Base-by-base conservation (phyloP, 345 rosid genomes). In the Brassica cretica region DNA sequence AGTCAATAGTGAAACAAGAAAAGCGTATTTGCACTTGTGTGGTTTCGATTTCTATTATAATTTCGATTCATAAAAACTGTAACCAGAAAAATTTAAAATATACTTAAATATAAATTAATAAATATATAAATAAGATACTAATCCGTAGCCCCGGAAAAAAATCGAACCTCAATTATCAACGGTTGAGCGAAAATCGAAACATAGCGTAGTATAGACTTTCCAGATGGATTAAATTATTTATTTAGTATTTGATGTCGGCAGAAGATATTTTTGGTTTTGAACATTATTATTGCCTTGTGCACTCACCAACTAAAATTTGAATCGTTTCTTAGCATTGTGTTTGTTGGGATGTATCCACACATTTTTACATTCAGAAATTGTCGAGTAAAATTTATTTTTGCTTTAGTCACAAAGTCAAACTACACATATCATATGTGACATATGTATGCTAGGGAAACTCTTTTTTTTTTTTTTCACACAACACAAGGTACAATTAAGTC, bases 221-320 rank as follows among this genome's bases (percentile, higher is more conserved):
- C 19, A 46, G 61, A 18, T 0, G 53, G 25, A 65, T 64, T 49
- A 33, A n/a, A 32, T 44, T 25, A 24, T 14, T 72, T 64, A 18
- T 4, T 32, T 33, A 56, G 39, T 37, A 25, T 75, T 56, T 68
- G 64, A 75, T 75, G 78, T 67, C 78, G 78, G 78, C 78, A 41
- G 29, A 68, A 51, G 25, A 8, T n/a, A 25, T n/a, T 21, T 12
- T 21, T 0, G 1, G 3, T 15, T 9, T 61, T 5, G 2, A 63
- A 63, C 37, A 30, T 24, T 24, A 41, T 67, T 44, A 67, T 67
- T 44, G 71, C 51, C 29, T 44, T 68, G n/a, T 19, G 49, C 5
- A 65, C 56, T 12, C 55, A 24, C 56, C 70, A 39, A 66, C 49
- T 29, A 35, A 63, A 6, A 14, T 30, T 2, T n/a, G 39, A 16